These are phyloP conservation scores for Ophiosphaerella narmari DNA, from an alignment of 2,329 filamentous ascomycete genomes.

Conservation along the genomic window DNA sequence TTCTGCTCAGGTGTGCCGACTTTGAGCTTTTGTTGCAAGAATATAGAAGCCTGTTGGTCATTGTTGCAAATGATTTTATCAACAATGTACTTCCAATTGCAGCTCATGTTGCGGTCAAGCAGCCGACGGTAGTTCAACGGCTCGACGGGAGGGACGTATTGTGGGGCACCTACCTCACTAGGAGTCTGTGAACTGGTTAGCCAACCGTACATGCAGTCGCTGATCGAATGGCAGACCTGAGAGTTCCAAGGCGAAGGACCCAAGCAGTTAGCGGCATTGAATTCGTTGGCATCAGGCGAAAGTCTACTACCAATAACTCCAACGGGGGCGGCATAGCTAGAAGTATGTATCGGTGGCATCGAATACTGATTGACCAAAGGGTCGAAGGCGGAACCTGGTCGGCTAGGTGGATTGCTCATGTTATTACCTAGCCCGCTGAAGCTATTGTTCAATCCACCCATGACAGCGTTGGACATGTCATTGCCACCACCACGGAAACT, in stretches of 20 bases:
- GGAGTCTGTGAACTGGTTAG: slow-evolving; percentile 25
- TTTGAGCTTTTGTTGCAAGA: slow-evolving; percentile 98
- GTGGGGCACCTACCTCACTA: slow-evolving; percentile 47
- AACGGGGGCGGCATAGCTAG: slow-evolving; percentile 42
- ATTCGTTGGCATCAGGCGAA: slow-evolving; percentile 54
- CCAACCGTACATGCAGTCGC: neutral
- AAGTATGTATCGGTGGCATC: slow-evolving; percentile 29
- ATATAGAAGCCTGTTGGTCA: slow-evolving; percentile 98
- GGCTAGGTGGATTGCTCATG: slow-evolving; percentile 40
- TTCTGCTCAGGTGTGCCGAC: slow-evolving; percentile 94
- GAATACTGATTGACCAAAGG: slow-evolving; percentile 40
- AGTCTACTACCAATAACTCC: slow-evolving; percentile 47
- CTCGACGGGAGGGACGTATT: slow-evolving; percentile 84
- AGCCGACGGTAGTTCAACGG: slow-evolving; percentile 95
- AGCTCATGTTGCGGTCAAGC: slow-evolving; percentile 92
- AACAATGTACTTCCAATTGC: slow-evolving; percentile 99
- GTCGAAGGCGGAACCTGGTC: slow-evolving; percentile 45
- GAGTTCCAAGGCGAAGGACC: slow-evolving; percentile 48
- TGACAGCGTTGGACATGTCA: slow-evolving; percentile 18
- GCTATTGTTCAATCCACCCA: slow-evolving; percentile 15
- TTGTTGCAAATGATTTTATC: slow-evolving; percentile 99
- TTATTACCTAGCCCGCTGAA: slow-evolving; percentile 18
- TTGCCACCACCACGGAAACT: slow-evolving; percentile 31
- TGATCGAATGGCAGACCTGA: slow-evolving; percentile 26
- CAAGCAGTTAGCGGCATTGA: slow-evolving; percentile 39